phyloP scores from a whole-genome alignment of 2,329 filamentous ascomycete species.

The Fusarium haematococcum region DNA sequence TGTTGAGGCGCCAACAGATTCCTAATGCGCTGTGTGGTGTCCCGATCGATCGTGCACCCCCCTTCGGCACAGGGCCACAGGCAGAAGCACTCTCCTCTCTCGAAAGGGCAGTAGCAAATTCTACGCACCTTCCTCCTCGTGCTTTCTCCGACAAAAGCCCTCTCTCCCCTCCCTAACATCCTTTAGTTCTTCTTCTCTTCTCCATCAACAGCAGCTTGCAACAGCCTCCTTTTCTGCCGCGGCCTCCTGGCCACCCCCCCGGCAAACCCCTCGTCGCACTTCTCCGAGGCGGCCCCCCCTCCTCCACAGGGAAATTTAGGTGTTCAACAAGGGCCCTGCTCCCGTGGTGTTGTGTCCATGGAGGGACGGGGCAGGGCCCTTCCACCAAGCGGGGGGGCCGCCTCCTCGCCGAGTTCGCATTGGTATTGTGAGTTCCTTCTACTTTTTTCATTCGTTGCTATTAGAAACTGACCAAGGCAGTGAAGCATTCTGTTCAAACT shows the following conservation, averaged over 20 bases:
- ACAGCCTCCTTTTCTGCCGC: neutral
- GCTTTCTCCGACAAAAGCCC: neutral
- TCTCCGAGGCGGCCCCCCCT: neutral
- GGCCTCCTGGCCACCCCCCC: neutral
- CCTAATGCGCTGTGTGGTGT: neutral
- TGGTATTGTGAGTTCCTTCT: neutral
- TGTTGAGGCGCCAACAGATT: neutral
- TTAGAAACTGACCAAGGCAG: neutral
- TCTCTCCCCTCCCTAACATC: neutral
- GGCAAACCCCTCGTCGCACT: neutral
- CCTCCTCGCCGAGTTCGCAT: neutral
- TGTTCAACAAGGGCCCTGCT: neutral
- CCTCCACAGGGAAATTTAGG: neutral
- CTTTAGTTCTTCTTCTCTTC: neutral
- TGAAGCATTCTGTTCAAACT: neutral
- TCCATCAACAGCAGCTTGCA: neutral
- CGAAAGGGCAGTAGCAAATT: neutral
- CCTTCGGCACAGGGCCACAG: neutral
- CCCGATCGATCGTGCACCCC: neutral
- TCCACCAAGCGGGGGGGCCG: neutral
- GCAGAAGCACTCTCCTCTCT: neutral
- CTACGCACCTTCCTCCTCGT: neutral
- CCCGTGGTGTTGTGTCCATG: neutral
- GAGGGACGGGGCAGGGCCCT: neutral
- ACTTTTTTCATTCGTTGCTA: neutral